Base-by-base conservation (phyloP, 169 alveolate species). In the Neospora caninum region DNA sequence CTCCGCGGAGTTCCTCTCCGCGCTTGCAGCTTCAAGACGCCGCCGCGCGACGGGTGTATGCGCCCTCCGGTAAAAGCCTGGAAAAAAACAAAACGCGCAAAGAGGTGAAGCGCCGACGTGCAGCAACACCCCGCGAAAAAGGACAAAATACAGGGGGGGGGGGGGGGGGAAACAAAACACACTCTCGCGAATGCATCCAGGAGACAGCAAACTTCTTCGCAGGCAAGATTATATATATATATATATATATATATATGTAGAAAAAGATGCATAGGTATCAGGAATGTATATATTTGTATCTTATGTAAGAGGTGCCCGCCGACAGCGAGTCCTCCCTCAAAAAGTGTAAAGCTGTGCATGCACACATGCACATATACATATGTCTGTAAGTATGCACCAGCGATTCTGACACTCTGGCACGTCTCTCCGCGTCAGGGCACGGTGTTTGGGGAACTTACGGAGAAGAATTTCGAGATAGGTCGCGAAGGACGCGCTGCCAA, bases 391-490 rank as follows among this genome's bases (percentile, higher is more conserved):
- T 13, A 49, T 49, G 58, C 58, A 13, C 58, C 58, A 49, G 13
- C 58, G 58, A 7, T 49, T 49, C 13, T 49, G 22, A 49, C 58
- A 49, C 58, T 49, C 13, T 49, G 13, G 58, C 58, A n/a, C n/a
- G n/a, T n/a, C 58, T 49, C 4, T 49, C 4, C 4, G 58, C 4
- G 58, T 49, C 58, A 7, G 58, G 13, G 4, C 58, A 7, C 13
- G 4, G 58, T 49, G 4, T 49, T 49, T 64, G 4, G 34, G 20
- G 73, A 9, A 64, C 95, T 31, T 84, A 87, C 95, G 95, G 53
- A 93, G 80, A 42, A 93, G 95, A 82, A 93, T 7, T 80, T 93
- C 95, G 83, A 93, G 91, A n/a, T 67, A 73, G 18, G 95, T 84
- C 31, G 93, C 80, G 43, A 93, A 87, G 42, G 95, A 70, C 84